Percentiles rank a stretch among this genome's conserved stretches.
Conservation (phyloP, 2,329 filamentous ascomycete species). For the Raffaelea albimanens region DNA sequence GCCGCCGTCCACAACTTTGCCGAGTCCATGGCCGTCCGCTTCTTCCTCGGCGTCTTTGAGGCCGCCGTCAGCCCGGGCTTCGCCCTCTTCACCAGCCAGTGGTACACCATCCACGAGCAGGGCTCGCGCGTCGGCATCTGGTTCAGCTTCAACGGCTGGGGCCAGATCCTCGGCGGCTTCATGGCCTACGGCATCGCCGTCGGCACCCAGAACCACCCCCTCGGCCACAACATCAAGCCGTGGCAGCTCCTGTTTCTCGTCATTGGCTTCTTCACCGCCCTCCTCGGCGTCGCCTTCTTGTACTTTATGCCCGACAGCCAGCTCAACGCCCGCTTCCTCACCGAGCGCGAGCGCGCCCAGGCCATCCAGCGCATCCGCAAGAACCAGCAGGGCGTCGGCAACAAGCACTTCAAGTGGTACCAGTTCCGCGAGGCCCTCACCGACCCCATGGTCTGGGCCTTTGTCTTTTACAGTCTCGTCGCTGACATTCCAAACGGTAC, state of each 20-base stretch:
- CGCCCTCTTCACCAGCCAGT: slow-evolving; percentile 57
- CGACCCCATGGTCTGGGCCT: slow-evolving; percentile 28
- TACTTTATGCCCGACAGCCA: slow-evolving; percentile 36
- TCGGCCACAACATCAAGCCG: slow-evolving; percentile 31
- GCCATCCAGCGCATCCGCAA: slow-evolving; percentile 42
- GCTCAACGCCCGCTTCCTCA: slow-evolving; percentile 35
- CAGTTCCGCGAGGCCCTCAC: slow-evolving; percentile 38
- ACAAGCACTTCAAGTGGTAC: slow-evolving; percentile 56
- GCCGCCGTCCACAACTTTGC: slow-evolving; percentile 51
- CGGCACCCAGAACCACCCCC: slow-evolving; percentile 32
- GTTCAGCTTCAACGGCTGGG: slow-evolving; percentile 48
- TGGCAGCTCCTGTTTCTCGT: slow-evolving; percentile 57
- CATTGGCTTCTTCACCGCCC: slow-evolving; percentile 40
- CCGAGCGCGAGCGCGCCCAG: slow-evolving; percentile 48
- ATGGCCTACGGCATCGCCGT: slow-evolving; percentile 33
- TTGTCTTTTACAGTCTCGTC: slow-evolving; percentile 23
- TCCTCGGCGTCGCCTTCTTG: slow-evolving; percentile 37
- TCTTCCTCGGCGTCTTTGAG: slow-evolving; percentile 61
- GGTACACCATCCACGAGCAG: slow-evolving; percentile 65
- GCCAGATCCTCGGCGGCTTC: slow-evolving; percentile 28
- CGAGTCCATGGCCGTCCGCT: slow-evolving; percentile 54
- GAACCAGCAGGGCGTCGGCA: slow-evolving; percentile 59
- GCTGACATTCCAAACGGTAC: slow-evolving; percentile 28
- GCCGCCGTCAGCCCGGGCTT: slow-evolving; percentile 61
- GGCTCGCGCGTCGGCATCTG: slow-evolving; percentile 53